A percentile compares a stretch with the other conserved stretches of the same genome.
Conservation (phyloP, 2,329 filamentous ascomycete genomes). For the Fusarium abutilonis region DNA sequence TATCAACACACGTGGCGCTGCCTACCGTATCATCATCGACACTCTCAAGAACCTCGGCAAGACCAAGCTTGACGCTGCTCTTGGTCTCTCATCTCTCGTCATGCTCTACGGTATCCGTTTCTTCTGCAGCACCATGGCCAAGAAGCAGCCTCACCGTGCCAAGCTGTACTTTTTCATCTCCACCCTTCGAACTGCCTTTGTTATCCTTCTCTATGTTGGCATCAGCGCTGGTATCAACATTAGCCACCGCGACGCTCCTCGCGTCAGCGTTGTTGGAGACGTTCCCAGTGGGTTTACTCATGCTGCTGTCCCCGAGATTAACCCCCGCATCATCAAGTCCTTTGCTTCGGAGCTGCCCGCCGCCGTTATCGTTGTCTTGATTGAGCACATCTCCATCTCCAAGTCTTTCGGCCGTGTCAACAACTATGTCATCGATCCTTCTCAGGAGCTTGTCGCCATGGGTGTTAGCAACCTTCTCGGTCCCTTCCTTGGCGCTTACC, state of each 20-base stretch:
- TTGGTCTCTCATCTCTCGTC: conserved; percentile 74
- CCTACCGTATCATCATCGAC: conserved; percentile 62
- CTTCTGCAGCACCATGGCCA: conserved; percentile 70
- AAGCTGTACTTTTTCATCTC: conserved; percentile 82
- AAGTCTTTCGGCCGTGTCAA: conserved; percentile 85
- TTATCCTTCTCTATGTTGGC: conserved; percentile 81
- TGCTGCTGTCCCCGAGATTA: conserved; percentile 72
- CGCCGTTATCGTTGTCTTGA: conserved; percentile 79
- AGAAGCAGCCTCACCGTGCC: conserved; percentile 70
- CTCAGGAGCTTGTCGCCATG: conserved; percentile 81
- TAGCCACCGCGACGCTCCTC: conserved; percentile 63
- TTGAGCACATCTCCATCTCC: conserved; percentile 84
- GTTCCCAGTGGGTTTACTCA: conserved; percentile 81
- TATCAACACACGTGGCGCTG: conserved; percentile 60
- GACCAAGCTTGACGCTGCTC: conserved; percentile 73
- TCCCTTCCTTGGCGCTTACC: conserved; percentile 83
- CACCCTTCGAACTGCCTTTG: conserved; percentile 81
- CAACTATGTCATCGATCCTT: conserved; percentile 83
- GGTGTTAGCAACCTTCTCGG: conserved; percentile 79
- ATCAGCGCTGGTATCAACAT: conserved; percentile 79
- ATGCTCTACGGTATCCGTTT: conserved; percentile 75
- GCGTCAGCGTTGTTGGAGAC: conserved; percentile 70
- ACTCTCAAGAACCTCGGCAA: conserved; percentile 58
- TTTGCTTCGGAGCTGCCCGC: conserved; percentile 75
- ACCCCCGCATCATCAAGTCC: conserved; percentile 66